Conservation (phyloP, 1,284 basidiomycete genomes). For the Athelia sp. region DNA sequence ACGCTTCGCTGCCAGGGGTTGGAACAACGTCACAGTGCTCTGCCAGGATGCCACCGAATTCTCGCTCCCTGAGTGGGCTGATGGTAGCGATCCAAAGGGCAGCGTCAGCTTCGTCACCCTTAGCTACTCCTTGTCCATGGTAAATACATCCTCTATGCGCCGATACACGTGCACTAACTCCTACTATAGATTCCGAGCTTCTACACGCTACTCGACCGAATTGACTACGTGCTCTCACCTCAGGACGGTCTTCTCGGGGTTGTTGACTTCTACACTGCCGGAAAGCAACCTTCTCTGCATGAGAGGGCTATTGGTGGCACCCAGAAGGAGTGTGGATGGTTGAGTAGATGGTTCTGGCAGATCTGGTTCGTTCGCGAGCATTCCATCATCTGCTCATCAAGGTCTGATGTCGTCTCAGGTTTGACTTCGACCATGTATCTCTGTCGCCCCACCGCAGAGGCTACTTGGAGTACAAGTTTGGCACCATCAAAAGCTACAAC, state of each 20-base stretch:
- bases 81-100: slow-evolving; percentile 45
- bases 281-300: slow-evolving; percentile 47
- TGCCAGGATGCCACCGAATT: slow-evolving; percentile 77
- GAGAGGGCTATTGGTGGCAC: slow-evolving; percentile 69
- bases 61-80: slow-evolving; percentile 56
- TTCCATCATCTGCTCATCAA: slow-evolving; percentile 41
- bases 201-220: slow-evolving; percentile 65
- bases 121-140: slow-evolving; percentile 75
- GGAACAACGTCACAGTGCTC: slow-evolving; percentile 72
- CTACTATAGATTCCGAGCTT: slow-evolving; percentile 60
- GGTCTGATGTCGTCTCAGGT: slow-evolving; percentile 44
- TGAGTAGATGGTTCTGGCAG: slow-evolving; percentile 79
- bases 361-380: slow-evolving; percentile 82
- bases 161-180: background rate
- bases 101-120: slow-evolving; percentile 61
- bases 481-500: slow-evolving; percentile 70
- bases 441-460: slow-evolving; percentile 66
- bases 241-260: slow-evolving; percentile 65
- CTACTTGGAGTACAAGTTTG: slow-evolving; percentile 81
- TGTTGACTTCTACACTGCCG: slow-evolving; percentile 79
- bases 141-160: slow-evolving; percentile 18
- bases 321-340: slow-evolving; percentile 68
- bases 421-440: slow-evolving; percentile 76
- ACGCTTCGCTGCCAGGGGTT: slow-evolving; percentile 65
- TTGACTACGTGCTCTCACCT: slow-evolving; percentile 67